Evolutionary conservation across 352 stramenopile species (phyloP).

Genomic region (Phytophthora pseudosyringae): DNA sequence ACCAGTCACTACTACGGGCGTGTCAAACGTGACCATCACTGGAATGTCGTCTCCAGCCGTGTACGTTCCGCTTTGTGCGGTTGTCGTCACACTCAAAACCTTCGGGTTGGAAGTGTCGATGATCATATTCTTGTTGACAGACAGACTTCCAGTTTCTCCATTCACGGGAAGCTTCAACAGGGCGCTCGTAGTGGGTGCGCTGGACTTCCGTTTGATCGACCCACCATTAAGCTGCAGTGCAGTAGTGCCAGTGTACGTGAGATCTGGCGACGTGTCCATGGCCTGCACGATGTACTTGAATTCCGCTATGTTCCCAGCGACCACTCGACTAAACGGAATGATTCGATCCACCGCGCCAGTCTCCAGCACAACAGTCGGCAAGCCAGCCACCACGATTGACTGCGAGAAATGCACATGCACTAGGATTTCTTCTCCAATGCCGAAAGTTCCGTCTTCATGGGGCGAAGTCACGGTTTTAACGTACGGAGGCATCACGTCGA

Average conservation of each 20-base stretch:
- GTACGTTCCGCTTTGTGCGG: conserved; percentile 49
- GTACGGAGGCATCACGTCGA: conserved; percentile 58
- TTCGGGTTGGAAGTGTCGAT: conserved; percentile 69
- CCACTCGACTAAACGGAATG: conserved; percentile 56
- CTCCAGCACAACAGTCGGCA: conserved; percentile 69
- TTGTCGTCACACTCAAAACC: conserved; percentile 47
- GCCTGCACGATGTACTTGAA: conserved; percentile 81
- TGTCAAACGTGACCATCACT: conserved; percentile 63
- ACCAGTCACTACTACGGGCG: conserved; percentile 63
- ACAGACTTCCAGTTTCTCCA: conserved; percentile 64
- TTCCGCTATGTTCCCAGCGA: conserved; percentile 53
- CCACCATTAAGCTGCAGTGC: conserved; percentile 65
- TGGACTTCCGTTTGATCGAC: conserved; percentile 61
- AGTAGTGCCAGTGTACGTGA: conserved; percentile 62
- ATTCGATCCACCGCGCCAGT: conserved; percentile 71
- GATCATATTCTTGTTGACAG: conserved; percentile 74
- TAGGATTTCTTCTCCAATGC: conserved; percentile 71
- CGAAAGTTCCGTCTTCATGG: conserved; percentile 69
- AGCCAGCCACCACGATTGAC: conserved; percentile 60
- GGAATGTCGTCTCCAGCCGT: conserved; percentile 68
- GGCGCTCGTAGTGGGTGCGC: conserved; percentile 54
- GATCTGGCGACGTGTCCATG: conserved; percentile 70
- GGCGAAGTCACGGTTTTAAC: conserved; percentile 65
- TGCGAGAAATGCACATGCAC: conserved; percentile 80
- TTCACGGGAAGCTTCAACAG: conserved; percentile 58